These are phyloP conservation scores for Breviolum minutum DNA, from an alignment of 73 alveolate genomes.

Conservation along the genomic window DNA sequence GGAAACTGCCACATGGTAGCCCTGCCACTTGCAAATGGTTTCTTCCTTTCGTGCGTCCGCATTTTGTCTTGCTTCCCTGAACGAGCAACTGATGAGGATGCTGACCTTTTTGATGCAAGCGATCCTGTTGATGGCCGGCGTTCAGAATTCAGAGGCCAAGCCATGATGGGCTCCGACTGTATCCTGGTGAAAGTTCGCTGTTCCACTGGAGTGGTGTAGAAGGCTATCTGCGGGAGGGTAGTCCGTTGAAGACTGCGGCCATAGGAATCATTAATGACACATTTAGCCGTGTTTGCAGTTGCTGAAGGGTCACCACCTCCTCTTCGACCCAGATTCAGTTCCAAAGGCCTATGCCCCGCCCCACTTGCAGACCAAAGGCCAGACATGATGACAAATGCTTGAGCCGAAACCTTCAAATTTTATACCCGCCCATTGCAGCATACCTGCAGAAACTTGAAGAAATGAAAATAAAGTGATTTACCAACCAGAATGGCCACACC, in stretches of 20 bases:
- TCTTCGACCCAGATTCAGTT: conserved; percentile 64
- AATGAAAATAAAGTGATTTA: too few relatives aligned
- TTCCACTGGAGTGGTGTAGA: background rate
- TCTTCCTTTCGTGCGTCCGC: background rate
- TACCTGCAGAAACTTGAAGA: too few relatives aligned
- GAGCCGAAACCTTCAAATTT: background rate
- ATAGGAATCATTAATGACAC: conserved; percentile 41
- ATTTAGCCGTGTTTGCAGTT: conserved; percentile 65
- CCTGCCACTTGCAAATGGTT: background rate
- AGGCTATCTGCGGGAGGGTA: background rate
- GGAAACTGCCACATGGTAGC: conserved; percentile 37
- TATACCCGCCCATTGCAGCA: background rate
- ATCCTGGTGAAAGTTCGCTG: background rate
- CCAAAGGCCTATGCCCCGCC: conserved; percentile 75
- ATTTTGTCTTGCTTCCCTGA: background rate
- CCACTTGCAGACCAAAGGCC: conserved; percentile 77
- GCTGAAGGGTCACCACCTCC: conserved; percentile 79
- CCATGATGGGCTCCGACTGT: background rate
- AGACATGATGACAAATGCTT: background rate
- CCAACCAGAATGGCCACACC: too few relatives aligned
- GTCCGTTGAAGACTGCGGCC: conserved; percentile 71
- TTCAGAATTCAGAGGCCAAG: background rate
- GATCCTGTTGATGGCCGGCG: conserved; percentile 50
- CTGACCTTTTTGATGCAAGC: conserved; percentile 10
- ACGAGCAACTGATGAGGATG: conserved; percentile 5